Evolutionary conservation across 225 moss, liverwort and hornwort genomes (phyloP).

Genomic region (Lunularia cruciata): DNA sequence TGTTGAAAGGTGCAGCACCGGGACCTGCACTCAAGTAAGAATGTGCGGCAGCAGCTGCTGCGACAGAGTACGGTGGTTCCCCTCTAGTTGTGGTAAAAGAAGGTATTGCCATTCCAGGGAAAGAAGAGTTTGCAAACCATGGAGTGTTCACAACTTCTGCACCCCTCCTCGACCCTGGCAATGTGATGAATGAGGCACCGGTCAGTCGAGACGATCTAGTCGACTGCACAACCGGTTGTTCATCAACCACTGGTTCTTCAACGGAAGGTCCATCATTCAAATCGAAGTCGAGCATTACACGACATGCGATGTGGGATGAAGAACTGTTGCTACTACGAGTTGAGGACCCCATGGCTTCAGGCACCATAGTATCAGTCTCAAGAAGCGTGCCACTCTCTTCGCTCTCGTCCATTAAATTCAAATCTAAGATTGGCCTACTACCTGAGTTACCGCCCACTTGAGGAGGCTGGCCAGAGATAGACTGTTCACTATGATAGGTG

Average conservation of each 20-base stretch:
- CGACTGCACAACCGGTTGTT: conserved; percentile 54
- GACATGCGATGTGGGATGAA: conserved; percentile 42
- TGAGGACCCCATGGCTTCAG: conserved; percentile 62
- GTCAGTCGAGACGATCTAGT: conserved; percentile 29
- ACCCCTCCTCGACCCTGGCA: conserved; percentile 59
- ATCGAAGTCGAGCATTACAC: conserved; percentile 77
- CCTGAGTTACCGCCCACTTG: conserved; percentile 35
- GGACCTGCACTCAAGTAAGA: conserved; percentile 71
- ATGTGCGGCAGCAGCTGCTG: conserved; percentile 64
- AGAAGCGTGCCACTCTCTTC: conserved; percentile 76
- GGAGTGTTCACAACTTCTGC: conserved; percentile 62
- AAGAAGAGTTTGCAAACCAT: conserved; percentile 60
- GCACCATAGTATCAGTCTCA: conserved; percentile 50
- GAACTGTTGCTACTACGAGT: conserved; percentile 72
- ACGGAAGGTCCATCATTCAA: conserved; percentile 84
- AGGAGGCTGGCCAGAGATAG: conserved; percentile 60
- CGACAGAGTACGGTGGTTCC: conserved; percentile 68
- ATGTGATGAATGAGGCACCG: conserved; percentile 22
- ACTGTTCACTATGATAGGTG: conserved; percentile 68
- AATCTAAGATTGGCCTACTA: conserved; percentile 70
- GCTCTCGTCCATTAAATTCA: conserved; percentile 91
- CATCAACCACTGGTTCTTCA: conserved; percentile 70
- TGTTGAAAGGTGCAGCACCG: conserved; percentile 48
- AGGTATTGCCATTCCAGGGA: conserved; percentile 44
- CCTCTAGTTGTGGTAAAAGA: conserved; percentile 58